Evolutionary conservation across 192 early-diverging fungal species (phyloP).

Genomic region (Gaertneriomyces sp.): DNA sequence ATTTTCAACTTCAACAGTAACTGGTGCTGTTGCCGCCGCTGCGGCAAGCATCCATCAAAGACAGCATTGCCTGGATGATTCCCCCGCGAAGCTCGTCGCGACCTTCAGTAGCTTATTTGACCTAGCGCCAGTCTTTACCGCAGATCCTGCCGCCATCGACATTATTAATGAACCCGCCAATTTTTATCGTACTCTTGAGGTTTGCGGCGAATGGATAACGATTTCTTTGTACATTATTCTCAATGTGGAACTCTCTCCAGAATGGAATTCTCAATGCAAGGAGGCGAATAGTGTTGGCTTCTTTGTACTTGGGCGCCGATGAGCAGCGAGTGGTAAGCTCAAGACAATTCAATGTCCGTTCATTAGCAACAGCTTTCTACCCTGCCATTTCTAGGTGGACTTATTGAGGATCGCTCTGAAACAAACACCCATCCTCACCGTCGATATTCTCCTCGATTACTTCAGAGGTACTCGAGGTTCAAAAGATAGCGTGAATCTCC

Average conservation of each 20-base stretch:
- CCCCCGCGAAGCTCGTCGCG: too few species aligned
- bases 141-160: conserved; percentile 21
- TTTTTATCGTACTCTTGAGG: conserved; percentile 40
- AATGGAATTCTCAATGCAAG: conserved; percentile 66
- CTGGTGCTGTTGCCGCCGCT: too few species aligned
- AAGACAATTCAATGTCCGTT: not conserved
- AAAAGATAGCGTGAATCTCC: conserved; percentile 58
- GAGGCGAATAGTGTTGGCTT: conserved; percentile 73
- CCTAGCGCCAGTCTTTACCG: conserved; percentile 17
- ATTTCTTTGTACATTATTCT: conserved; percentile 11
- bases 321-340: conserved; percentile 71
- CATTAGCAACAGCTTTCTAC: not conserved
- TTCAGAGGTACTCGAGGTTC: conserved; percentile 73
- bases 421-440: conserved; percentile 47
- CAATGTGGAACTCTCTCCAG: conserved; percentile 29
- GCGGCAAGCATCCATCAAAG: too few species aligned
- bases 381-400: conserved; percentile 46
- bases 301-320: conserved; percentile 82
- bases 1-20: too few species aligned
- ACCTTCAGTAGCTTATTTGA: not conserved
- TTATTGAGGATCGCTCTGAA: conserved; percentile 58
- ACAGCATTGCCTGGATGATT: too few species aligned
- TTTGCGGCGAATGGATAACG: not conserved
- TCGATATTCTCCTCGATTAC: conserved; percentile 83
- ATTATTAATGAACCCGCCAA: conserved; percentile 51